phyloP scores from a whole-genome alignment of 2,329 filamentous ascomycete genomes.

The Aureobasidium sp. region DNA sequence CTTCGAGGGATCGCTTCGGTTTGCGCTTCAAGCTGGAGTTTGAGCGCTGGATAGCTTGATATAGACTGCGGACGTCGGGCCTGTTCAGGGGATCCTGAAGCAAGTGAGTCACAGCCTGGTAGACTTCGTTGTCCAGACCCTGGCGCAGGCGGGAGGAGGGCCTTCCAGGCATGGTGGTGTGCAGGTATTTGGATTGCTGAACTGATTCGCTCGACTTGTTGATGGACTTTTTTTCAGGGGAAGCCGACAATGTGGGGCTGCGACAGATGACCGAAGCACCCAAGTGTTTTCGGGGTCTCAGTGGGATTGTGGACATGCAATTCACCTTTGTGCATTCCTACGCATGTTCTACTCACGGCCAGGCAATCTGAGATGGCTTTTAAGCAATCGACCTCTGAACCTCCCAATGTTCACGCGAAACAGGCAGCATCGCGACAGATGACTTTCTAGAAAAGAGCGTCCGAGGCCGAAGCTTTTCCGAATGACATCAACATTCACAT shows the following conservation, averaged over 20 bases:
- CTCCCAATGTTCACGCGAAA: not conserved
- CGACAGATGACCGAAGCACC: not conserved
- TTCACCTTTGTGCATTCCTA: not conserved
- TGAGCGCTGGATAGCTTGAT: slow-evolving; percentile 72
- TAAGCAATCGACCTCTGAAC: not conserved
- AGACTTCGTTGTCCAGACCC: slow-evolving; percentile 49
- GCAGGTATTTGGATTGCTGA: not conserved
- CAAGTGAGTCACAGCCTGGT: slow-evolving; percentile 71
- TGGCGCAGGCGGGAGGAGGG: slow-evolving; percentile 4
- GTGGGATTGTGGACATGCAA: not conserved
- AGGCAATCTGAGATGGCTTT: not conserved
- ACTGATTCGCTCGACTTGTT: not conserved
- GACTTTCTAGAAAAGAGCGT: not conserved
- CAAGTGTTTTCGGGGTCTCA: not conserved
- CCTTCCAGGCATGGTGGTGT: not conserved
- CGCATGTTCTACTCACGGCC: not conserved
- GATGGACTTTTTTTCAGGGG: slow-evolving; percentile 12
- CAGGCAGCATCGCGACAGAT: not conserved
- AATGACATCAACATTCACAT: slow-evolving; percentile 15
- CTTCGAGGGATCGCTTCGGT: slow-evolving; percentile 74
- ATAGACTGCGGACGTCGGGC: slow-evolving; percentile 57
- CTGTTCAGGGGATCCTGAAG: slow-evolving; percentile 54
- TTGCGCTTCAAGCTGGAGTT: slow-evolving; percentile 81
- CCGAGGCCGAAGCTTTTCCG: slow-evolving; percentile 3
- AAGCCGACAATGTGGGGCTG: not conserved